These are phyloP conservation scores for Austroboletus rostrupii DNA, from an alignment of 1,284 basidiomycete genomes.

Conservation along the genomic window DNA sequence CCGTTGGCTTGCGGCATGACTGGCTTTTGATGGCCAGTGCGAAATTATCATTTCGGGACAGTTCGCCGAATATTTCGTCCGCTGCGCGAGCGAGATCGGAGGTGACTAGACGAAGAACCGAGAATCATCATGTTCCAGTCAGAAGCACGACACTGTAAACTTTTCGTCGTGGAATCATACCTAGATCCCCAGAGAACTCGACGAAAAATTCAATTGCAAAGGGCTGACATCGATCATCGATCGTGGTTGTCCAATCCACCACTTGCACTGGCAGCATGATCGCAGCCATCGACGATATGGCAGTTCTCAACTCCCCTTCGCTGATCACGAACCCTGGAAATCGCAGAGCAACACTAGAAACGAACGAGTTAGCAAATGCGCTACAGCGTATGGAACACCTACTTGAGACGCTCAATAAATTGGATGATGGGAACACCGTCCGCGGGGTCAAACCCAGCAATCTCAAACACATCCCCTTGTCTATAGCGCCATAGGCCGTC, in stretches of 20 bases:
- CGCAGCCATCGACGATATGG: constrained; percentile 2
- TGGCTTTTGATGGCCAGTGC: background rate
- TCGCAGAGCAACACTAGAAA: constrained; percentile 11
- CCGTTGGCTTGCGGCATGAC: constrained; percentile 1
- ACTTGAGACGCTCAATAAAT: constrained; percentile 17
- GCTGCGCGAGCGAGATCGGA: background rate
- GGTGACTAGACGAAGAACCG: no score
- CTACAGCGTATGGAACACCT: background rate
- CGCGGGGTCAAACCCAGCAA: constrained; percentile 18
- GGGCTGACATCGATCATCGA: constrained; percentile 8
- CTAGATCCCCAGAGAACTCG: background rate
- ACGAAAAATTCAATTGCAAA: background rate
- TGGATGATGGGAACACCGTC: constrained; percentile 18
- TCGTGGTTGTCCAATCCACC: constrained; percentile 14
- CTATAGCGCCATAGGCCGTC: constrained; percentile 25
- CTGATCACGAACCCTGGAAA: constrained; percentile 7
- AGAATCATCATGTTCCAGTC: no score
- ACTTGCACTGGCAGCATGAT: background rate
- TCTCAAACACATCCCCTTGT: constrained; percentile 20
- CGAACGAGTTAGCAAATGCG: background rate
- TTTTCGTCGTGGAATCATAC: background rate
- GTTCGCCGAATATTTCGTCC: constrained; percentile 2
- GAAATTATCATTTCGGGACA: background rate
- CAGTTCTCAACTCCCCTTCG: background rate
- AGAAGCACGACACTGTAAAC: no score